Conservation (phyloP, 331 rosid genomes). For the Malus hybrid region DNA sequence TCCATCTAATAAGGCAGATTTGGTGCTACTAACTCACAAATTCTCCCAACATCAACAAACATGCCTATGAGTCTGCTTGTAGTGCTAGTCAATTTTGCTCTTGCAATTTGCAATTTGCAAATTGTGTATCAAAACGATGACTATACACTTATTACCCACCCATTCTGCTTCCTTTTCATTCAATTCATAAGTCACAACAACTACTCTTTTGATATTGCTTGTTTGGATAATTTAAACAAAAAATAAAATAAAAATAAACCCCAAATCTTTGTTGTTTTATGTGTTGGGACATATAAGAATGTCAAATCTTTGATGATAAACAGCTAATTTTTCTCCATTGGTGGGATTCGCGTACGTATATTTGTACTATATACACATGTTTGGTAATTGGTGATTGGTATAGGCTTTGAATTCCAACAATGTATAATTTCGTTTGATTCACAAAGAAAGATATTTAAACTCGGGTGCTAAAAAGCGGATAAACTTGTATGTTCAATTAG, state of each 20-base stretch:
- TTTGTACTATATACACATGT: not conserved
- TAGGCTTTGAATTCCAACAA: not conserved
- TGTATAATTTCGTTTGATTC: not conserved
- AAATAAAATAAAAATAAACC: not conserved
- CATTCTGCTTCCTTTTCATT: not conserved
- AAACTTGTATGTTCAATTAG: too few relatives aligned
- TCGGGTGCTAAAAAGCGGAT: too few relatives aligned
- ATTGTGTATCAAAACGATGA: not conserved
- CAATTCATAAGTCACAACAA: not conserved
- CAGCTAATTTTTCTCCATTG: slow-evolving; percentile 8
- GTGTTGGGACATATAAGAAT: not conserved
- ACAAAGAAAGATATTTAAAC: not conserved
- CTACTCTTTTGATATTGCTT: not conserved
- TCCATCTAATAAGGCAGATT: not conserved
- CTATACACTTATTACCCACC: not conserved
- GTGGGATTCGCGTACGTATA: not conserved
- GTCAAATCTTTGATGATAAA: not conserved
- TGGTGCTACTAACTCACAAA: not conserved
- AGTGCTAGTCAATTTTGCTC: not conserved
- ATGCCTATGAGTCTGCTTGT: not conserved
- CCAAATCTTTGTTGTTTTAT: slow-evolving; percentile 1
- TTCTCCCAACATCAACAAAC: not conserved
- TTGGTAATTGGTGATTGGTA: not conserved
- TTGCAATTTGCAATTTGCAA: not conserved
- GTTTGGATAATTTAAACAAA: not conserved